Conservation (phyloP, 345 rosid species). For the Murraya paniculata region DNA sequence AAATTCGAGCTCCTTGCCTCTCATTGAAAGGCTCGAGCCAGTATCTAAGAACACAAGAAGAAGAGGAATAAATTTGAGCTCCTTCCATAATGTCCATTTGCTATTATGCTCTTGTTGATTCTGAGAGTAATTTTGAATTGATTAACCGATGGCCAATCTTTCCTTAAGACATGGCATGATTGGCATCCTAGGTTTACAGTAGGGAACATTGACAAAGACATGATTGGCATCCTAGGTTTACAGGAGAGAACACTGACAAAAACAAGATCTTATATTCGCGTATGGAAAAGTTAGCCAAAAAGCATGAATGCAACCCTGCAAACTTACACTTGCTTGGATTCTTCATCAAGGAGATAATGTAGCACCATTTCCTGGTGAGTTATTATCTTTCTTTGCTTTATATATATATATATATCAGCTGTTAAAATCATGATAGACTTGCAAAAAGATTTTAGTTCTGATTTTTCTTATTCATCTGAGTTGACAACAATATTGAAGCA, state of each 20-base stretch:
- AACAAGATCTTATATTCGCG: conserved; percentile 31
- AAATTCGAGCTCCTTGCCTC: not conserved
- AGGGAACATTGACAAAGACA: conserved; percentile 32
- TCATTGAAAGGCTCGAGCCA: not conserved
- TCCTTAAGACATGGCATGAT: not conserved
- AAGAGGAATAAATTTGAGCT: too few species aligned
- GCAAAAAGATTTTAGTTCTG: too few species aligned
- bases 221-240: conserved; percentile 24
- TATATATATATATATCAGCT: not conserved
- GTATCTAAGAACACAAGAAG: not conserved
- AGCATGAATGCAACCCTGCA: conserved; percentile 31
- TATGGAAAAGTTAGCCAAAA: conserved; percentile 28
- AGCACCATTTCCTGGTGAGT: conserved; percentile 42
- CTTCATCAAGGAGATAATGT: conserved; percentile 44
- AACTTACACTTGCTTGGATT: conserved; percentile 47
- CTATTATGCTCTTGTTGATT: too few species aligned
- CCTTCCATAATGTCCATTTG: too few species aligned
- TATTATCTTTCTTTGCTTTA: too few species aligned
- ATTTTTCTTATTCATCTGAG: too few species aligned
- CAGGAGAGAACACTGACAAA: conserved; percentile 24
- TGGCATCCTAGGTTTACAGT: conserved; percentile 22
- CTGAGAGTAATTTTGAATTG: not conserved
- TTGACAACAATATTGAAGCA: not conserved
- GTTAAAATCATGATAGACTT: too few species aligned
- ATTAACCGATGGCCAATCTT: not conserved